phyloP scores from a whole-genome alignment of 352 stramenopile genomes.

The Globisporangium rhizosaccharum region DNA sequence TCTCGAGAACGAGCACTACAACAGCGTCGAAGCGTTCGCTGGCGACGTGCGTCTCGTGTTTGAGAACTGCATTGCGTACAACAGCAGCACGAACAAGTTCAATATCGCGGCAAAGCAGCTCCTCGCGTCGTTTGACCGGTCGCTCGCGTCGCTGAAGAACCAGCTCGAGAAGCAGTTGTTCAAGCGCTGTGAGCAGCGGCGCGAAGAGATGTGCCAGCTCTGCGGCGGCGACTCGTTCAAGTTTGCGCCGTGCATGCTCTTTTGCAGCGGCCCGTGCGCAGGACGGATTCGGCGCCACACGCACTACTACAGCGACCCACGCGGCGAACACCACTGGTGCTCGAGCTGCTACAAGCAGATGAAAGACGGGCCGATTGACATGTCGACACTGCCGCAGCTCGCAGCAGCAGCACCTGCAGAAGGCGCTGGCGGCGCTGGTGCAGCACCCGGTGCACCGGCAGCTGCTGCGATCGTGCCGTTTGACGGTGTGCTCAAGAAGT shows the following conservation, averaged over 20 bases:
- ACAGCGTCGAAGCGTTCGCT: slow-evolving; percentile 82
- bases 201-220: slow-evolving; percentile 86
- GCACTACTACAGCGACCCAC: slow-evolving; percentile 84
- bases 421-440: slow-evolving; percentile 4
- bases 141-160: slow-evolving; percentile 60
- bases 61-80: slow-evolving; percentile 89
- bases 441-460: slow-evolving; percentile 10
- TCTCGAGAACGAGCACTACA: slow-evolving; percentile 94
- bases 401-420: slow-evolving; percentile 50
- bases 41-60: slow-evolving; percentile 87
- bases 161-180: slow-evolving; percentile 83
- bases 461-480: slow-evolving; percentile 23
- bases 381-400: slow-evolving; percentile 76
- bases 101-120: slow-evolving; percentile 83
- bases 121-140: slow-evolving; percentile 68
- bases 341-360: slow-evolving; percentile 89
- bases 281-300: slow-evolving; percentile 81
- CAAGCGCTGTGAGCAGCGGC: slow-evolving; percentile 74
- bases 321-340: slow-evolving; percentile 83
- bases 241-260: slow-evolving; percentile 87
- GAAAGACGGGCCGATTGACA: slow-evolving; percentile 90
- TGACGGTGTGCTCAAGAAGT: slow-evolving; percentile 88
- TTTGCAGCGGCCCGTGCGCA: slow-evolving; percentile 82
- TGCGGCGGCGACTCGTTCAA: slow-evolving; percentile 88
- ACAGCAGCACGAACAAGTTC: slow-evolving; percentile 87